Base-by-base conservation (phyloP, 1,139 yeast species). In the Scheffersomyces stambukii region DNA sequence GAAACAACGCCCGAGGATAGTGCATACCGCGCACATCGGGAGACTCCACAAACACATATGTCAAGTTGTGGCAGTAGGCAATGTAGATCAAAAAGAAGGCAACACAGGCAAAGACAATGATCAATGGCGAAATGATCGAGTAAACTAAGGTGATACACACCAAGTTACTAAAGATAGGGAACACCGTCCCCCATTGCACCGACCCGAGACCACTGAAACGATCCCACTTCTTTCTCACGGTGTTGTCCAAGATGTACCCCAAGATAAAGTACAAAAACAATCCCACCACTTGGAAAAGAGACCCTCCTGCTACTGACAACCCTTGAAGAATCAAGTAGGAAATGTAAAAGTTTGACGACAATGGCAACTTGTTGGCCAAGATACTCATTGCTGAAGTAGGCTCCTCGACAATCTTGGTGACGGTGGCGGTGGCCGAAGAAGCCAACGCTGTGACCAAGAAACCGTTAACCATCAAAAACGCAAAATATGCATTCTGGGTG, bases 1-100 rank as follows among this genome's bases (percentile, higher is more conserved):
- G 96, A 57, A 80, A 81, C 38, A 91, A 62, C 2, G 96, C 96
- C 42, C 81, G 72, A 33, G 95, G 94, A 53, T 86, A 91, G 57
- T 81, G 81, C 36, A 80, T 65, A 26, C 98, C 98, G 55, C 95
- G 75, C 16, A 80, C 63, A 48, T 88, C 95, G 26, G 79, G 66
- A 4, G 81, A 64, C 36, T 63, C 66, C 33, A 68, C 64, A 39
- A 66, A 66, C 21, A 84, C 82, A 58, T 85, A 89, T 20, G 81
- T 70, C 53, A 88, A 64, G 57, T 82, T 84, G 71, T 91, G 83
- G 46, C 81, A 58, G 59, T 73, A 84, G 6, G 95, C 93, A 47
- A 86, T 55, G 60, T 83, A 89, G 31, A 86, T 62, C 43, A 89
- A 59, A 31, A 70, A 61, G 59, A 83, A 86, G 0, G 88, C 81